These are phyloP conservation scores for Gigaspora rosea DNA, from an alignment of 192 early-diverging fungal genomes.

Conservation along the genomic window DNA sequence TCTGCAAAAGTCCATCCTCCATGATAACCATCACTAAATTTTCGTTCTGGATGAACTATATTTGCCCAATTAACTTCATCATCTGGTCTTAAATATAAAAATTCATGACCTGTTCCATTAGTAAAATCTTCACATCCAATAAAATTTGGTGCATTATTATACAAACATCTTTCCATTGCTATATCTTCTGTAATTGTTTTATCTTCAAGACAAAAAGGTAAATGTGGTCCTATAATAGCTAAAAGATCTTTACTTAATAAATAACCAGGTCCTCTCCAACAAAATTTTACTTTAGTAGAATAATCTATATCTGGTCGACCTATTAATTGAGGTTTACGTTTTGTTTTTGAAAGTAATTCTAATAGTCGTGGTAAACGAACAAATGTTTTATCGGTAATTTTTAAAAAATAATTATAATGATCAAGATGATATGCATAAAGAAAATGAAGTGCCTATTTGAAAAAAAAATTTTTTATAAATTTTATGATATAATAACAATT, in stretches of 20 bases:
- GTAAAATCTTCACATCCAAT: constrained; percentile 5
- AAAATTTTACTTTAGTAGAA: constrained; percentile 7
- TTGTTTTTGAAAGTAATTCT: neutral
- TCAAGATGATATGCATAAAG: constrained; percentile 21
- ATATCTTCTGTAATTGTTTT: constrained; percentile 2
- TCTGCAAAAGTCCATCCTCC: too few species aligned
- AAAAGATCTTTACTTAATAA: constrained; percentile 20
- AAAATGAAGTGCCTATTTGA: constrained; percentile 10
- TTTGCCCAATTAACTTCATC: too few species aligned
- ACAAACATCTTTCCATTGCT: constrained; percentile 19
- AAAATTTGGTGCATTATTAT: constrained; percentile 5
- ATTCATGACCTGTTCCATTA: neutral
- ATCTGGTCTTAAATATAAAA: too few species aligned
- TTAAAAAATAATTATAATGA: constrained; percentile 29
- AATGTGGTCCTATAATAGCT: constrained; percentile 20
- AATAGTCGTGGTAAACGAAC: constrained; percentile 16
- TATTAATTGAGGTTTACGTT: constrained; percentile 17
- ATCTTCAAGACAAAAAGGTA: constrained; percentile 21
- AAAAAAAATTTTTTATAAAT: neutral
- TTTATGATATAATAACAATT: too few species aligned
- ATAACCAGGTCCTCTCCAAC: constrained; percentile 16
- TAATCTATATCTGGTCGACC: neutral
- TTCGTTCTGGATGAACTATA: too few species aligned
- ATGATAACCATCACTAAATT: too few species aligned
- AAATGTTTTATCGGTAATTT: constrained; percentile 20